phyloP scores from a whole-genome alignment of 495 filamentous ascomycete genomes.

The Annulohypoxylon nitens region DNA sequence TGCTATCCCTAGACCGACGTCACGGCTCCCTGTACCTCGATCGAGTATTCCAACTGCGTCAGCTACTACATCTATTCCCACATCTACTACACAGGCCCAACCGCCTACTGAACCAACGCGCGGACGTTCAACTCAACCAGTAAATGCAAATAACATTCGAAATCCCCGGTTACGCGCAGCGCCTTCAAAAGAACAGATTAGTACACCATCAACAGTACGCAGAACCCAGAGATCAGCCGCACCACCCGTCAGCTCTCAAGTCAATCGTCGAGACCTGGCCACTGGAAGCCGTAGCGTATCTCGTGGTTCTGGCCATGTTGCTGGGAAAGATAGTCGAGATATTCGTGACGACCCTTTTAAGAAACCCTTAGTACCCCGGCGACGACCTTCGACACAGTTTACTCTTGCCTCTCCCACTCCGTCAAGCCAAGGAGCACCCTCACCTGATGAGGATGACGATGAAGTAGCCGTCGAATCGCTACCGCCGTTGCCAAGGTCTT shows the following conservation, averaged over 20 bases:
- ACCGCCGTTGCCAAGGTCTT: constrained; percentile 41
- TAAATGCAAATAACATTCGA: constrained; percentile 40
- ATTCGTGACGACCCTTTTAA: constrained; percentile 38
- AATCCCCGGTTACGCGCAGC: constrained; percentile 59
- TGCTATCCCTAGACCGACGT: constrained; percentile 49
- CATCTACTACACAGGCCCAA: constrained; percentile 14
- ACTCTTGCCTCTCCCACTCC: constrained; percentile 26
- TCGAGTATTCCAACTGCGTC: constrained; percentile 41
- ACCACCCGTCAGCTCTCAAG: constrained; percentile 39
- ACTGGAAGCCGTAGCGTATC: constrained; percentile 39
- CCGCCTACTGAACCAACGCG: constrained; percentile 30
- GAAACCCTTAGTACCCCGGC: constrained; percentile 40
- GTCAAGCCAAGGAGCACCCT: constrained; percentile 20
- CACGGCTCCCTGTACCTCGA: constrained; percentile 51
- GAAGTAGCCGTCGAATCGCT: constrained; percentile 44
- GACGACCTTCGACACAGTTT: constrained; percentile 47
- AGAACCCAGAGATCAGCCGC: constrained; percentile 41
- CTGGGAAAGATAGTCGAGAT: constrained; percentile 30
- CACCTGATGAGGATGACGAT: constrained; percentile 24
- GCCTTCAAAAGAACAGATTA: constrained; percentile 59
- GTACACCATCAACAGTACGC: constrained; percentile 37
- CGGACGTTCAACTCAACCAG: constrained; percentile 34
- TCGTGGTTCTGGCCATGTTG: constrained; percentile 27
- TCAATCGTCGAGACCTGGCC: constrained; percentile 29
- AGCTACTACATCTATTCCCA: constrained; percentile 7